phyloP scores from a whole-genome alignment of 441 rosid genomes.

The Bruguiera hainesii region DNA sequence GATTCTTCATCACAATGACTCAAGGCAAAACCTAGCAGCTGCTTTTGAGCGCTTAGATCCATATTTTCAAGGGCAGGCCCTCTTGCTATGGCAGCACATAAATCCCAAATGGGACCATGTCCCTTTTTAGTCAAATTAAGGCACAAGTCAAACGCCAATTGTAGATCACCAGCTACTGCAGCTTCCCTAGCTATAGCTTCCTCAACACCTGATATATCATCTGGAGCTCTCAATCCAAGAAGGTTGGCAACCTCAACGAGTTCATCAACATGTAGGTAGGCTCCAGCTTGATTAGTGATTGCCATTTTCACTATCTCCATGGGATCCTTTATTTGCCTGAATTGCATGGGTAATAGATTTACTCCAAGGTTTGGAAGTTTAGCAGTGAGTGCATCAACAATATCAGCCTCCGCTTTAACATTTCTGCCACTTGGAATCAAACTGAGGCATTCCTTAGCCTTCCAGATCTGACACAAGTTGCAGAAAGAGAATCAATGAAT shows the following conservation, averaged over 20 bases:
- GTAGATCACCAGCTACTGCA: constrained; percentile 96
- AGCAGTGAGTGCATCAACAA: constrained; percentile 79
- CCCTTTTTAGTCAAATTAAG: constrained; percentile 84
- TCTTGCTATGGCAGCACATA: constrained; percentile 98
- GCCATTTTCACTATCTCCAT: constrained; percentile 98
- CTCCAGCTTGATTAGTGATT: constrained; percentile 85
- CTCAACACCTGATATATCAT: constrained; percentile 78
- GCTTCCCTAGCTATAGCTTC: constrained; percentile 99
- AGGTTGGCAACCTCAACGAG: constrained; percentile 92
- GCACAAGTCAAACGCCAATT: constrained; percentile 95
- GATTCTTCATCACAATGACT: constrained; percentile 97
- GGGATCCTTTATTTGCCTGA: constrained; percentile 93
- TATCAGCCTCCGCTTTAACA: constrained; percentile 82
- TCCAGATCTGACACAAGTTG: constrained; percentile 75
- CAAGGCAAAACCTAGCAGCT: constrained; percentile 84
- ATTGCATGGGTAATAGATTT: constrained; percentile 86
- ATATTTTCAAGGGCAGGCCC: constrained; percentile 95
- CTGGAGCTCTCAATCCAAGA: constrained; percentile 80
- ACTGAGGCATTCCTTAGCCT: constrained; percentile 93
- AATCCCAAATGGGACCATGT: constrained; percentile 95
- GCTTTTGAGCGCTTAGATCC: constrained; percentile 80
- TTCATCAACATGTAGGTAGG: constrained; percentile 87
- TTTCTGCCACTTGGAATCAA: constrained; percentile 78
- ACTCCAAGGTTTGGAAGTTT: constrained; percentile 97
- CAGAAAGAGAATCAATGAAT: constrained; percentile 17